Percentiles rank a stretch among this genome's conserved stretches.
Evolutionary conservation across 2,329 filamentous ascomycete genomes (phyloP).

Genomic region (Fusarium sp.): DNA sequence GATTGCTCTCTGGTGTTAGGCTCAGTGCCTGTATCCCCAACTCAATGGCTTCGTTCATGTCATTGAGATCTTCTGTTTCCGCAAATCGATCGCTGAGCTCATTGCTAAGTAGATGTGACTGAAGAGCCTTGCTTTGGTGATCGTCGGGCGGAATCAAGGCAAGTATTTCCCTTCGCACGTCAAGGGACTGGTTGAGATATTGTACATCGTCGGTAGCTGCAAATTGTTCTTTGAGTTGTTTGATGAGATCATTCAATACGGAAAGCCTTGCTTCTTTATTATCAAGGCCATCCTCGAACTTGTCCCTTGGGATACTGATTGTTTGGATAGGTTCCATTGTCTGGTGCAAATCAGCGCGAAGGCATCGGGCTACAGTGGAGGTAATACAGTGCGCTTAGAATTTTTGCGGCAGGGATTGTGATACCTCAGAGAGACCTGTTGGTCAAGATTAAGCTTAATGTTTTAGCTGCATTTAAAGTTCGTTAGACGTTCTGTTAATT

Average conservation of each 20-base stretch:
- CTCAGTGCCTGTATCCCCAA: neutral
- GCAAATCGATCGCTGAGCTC: neutral
- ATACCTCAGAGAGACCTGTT: neutral
- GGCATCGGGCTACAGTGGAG: rapidly evolving
- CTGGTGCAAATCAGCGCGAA: rapidly evolving
- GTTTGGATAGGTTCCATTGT: neutral
- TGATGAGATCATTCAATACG: neutral
- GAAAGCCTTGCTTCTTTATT: neutral
- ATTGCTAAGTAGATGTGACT: neutral
- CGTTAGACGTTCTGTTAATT: too few relatives aligned
- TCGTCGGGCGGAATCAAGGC: rapidly evolving
- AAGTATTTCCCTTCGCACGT: neutral
- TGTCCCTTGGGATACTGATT: too few relatives aligned
- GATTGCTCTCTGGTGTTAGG: neutral
- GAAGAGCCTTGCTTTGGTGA: neutral
- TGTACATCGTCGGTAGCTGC: neutral
- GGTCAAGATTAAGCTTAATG: neutral
- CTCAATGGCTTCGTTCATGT: neutral
- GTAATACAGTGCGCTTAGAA: rapidly evolving
- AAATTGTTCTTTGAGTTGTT: neutral
- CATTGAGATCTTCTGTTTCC: neutral
- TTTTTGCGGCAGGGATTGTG: neutral
- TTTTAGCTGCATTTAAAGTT: neutral
- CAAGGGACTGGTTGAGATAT: neutral
- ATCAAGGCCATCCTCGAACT: neutral